Base-by-base conservation (phyloP, 2,329 filamentous ascomycete species). In the Emergomyces africanus region DNA sequence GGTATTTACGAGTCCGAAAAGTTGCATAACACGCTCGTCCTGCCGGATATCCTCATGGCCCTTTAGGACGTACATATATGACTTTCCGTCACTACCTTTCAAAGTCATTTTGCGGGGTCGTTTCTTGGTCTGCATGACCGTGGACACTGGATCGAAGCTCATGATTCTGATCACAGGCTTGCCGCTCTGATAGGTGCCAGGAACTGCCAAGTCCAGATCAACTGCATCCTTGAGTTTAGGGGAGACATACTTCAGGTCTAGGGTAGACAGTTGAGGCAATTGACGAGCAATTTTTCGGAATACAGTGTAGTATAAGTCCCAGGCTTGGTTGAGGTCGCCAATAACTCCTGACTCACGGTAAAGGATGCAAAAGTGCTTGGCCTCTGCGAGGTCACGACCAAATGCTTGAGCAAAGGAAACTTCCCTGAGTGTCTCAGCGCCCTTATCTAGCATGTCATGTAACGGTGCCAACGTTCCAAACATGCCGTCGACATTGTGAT, bases 31-130 rank as follows among this genome's bases (percentile, higher is more conserved):
- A 75, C 95, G 87, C 75, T 99, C 94, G 69, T 99, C 94, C 74
- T 99, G 94, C 61, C 94, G 87, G 64, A 99, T 96, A 78, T 99
- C 94, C 75, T 99, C 94, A 68, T 99, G 95, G n/a, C 94, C 94
- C 78, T 99, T 99, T 67, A 99, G 83, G 60, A 89, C 75, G 76
- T 96, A 97, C 55, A 89, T 87, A 71, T 96, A 96, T 2, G 84
- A 83, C 62, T 82, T 83, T 60, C 94, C 94, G 70, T 99, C 92
- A 68, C 89, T 96, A 62, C 92, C 95, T 68, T 85, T 86, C 67
- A 94, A 83, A 61, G 86, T 90, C 66, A 97, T 82, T 73, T 95
- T 95, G 64, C 94, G 83, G 9, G 94, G 94, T 54, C 92, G 84
- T 73, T 99, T 95, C 77, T 99, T 99, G 33, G 92, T 97, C 68